Base-by-base conservation (phyloP, 1,284 basidiomycete species). In the Irpex sp. region DNA sequence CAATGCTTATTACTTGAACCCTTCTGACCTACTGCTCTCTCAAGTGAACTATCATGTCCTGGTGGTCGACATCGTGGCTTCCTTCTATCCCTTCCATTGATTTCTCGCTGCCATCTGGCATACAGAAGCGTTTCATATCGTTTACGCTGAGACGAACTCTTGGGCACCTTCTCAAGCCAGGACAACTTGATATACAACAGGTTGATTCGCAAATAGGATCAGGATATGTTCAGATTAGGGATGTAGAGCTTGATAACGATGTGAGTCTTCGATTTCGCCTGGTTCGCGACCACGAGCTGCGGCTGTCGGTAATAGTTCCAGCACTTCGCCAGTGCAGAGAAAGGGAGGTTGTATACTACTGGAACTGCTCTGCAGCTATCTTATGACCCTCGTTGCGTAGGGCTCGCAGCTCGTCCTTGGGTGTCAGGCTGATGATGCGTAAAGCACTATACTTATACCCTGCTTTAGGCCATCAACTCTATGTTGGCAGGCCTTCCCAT, bases 131-230 rank as follows among this genome's bases (percentile, higher is more conserved):
- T 59, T 95, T 98, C 77, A 82, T 98, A 36, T 94, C 94, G 2
- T 98, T 95, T 75, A 79, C 95, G 56, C 82, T 98, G 66, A 92
- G 89, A 79, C 88, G 89, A 66, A 84, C 88, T 2, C 80, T 98
- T 0, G 96, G 96, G 2, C 90, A 92, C 71, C 84, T 97, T 66
- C 83, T 98, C 66, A 89, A 91, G 71, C 92, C 92, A 26, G 94
- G 93, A 9, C 93, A 96, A 70, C 85, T 98, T 64, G 93, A 97
- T 76, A 81, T 87, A 58, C 85, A 90, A 63, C 88, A 95, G 75
- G 91, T 98, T 71, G 94, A 97, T 71, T 93, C 94, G 26, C 94
- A 97, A 75, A 91, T 98, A 69, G 91, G 92, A 6, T 91, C 89
- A 55, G 96, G 96, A 13, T 89, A 86, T 72, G 86, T 98, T 13